A percentile compares a stretch with the other conserved stretches of the same genome.
Evolutionary conservation across 2,329 filamentous ascomycete genomes (phyloP).

Genomic region (Ophiostoma sp.): DNA sequence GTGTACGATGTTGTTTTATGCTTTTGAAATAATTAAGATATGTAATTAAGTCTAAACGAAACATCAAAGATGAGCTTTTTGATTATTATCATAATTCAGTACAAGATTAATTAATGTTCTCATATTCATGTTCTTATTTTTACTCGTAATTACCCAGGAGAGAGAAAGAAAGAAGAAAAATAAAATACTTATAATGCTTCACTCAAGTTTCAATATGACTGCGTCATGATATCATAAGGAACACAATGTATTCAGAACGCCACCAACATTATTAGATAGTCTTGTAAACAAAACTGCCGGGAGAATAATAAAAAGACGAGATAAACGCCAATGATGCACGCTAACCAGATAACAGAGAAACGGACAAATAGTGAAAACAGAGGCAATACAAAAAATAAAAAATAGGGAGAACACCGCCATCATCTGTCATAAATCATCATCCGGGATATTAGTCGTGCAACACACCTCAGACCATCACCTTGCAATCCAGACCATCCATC

Average conservation of each 20-base stretch:
- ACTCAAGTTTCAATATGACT: too few relatives aligned
- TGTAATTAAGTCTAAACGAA: too few relatives aligned
- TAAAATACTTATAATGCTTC: too few relatives aligned
- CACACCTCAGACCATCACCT: not conserved
- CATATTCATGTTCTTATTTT: too few relatives aligned
- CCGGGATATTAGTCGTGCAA: slow-evolving; percentile 6
- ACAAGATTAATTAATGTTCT: too few relatives aligned
- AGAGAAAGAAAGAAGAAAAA: too few relatives aligned
- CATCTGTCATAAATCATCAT: slow-evolving; percentile 12
- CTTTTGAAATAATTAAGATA: too few relatives aligned
- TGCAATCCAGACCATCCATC: not conserved
- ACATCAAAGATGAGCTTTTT: too few relatives aligned
- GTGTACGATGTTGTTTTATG: too few relatives aligned
- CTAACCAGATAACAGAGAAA: not conserved
- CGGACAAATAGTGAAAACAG: not conserved
- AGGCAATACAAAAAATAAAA: not conserved
- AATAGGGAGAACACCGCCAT: not conserved
- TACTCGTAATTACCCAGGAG: too few relatives aligned
- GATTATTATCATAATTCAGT: too few relatives aligned
- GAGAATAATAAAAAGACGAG: not conserved
- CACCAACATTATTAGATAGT: not conserved
- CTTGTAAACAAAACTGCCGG: not conserved
- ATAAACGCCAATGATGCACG: not conserved
- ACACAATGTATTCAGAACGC: not conserved
- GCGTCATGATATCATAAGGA: not conserved